Conservation (phyloP, 768 basidiomycete genomes). For the Suillus fuscotomentosus region DNA sequence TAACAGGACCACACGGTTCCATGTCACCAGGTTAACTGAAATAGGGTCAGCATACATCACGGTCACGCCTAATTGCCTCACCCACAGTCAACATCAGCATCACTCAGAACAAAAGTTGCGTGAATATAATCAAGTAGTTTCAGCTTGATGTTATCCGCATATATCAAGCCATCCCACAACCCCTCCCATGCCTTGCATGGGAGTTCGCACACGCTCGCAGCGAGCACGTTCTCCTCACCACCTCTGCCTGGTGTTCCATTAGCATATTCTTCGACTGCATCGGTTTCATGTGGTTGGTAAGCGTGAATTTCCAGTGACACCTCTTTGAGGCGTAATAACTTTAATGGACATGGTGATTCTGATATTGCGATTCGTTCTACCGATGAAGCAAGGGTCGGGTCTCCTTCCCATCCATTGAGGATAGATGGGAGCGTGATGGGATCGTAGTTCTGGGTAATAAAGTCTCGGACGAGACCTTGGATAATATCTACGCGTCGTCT, state of each 20-base stretch:
- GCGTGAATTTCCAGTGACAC: constrained; percentile 79
- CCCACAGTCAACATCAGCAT: constrained; percentile 82
- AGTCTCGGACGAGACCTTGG: constrained; percentile 59
- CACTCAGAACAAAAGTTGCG: constrained; percentile 90
- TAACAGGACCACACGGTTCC: constrained; percentile 93
- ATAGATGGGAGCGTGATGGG: constrained; percentile 68
- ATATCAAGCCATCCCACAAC: constrained; percentile 91
- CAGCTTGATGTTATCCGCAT: constrained; percentile 78
- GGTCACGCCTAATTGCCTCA: constrained; percentile 9
- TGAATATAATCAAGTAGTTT: constrained; percentile 92
- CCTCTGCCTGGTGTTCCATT: constrained; percentile 53
- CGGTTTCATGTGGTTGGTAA: constrained; percentile 74
- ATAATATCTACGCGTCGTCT: constrained; percentile 78
- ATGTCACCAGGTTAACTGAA: constrained; percentile 84
- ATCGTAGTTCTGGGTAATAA: constrained; percentile 53
- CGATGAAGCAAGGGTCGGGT: constrained; percentile 65
- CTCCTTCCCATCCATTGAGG: constrained; percentile 77
- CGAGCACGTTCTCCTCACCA: constrained; percentile 70
- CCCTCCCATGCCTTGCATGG: constrained; percentile 86
- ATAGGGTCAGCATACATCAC: constrained; percentile 9
- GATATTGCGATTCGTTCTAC: constrained; percentile 77
- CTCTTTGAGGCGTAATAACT: constrained; percentile 54
- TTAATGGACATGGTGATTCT: constrained; percentile 63
- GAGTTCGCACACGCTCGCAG: constrained; percentile 87
- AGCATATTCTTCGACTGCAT: constrained; percentile 73